These are phyloP conservation scores for Encephalitozoon hellem DNA, from an alignment of 371 early-diverging fungal species.

Conservation along the genomic window DNA sequence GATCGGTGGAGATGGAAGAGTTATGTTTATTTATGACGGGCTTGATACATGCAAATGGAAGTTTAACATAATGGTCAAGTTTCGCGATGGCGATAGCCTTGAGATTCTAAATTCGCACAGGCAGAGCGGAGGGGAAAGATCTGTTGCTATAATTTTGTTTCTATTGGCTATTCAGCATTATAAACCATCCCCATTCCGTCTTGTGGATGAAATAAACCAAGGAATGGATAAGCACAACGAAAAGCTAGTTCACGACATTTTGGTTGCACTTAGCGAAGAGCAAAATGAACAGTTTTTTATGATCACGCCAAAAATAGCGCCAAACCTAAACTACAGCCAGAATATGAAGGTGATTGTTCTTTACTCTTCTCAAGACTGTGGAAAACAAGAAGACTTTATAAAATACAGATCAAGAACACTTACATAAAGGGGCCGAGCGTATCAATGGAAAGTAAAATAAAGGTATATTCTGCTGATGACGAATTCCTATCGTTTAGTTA, in stretches of 20 bases:
- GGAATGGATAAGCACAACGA: constrained; percentile 97
- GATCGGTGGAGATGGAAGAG: constrained; percentile 40
- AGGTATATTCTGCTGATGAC: neutral
- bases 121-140: constrained; percentile 80
- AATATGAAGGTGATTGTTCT: constrained; percentile 81
- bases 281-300: constrained; percentile 69
- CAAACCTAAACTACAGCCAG: constrained; percentile 78
- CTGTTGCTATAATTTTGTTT: constrained; percentile 77
- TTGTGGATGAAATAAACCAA: constrained; percentile 99
- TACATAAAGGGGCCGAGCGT: neutral
- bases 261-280: constrained; percentile 46
- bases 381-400: neutral
- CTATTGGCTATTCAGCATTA: constrained; percentile 80
- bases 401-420: neutral
- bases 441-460: neutral
- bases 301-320: constrained; percentile 94
- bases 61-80: constrained; percentile 69
- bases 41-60: constrained; percentile 84
- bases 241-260: constrained; percentile 77
- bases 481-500: neutral
- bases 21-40: constrained; percentile 58
- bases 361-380: constrained; percentile 53
- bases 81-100: constrained; percentile 70
- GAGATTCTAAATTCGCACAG: constrained; percentile 75
- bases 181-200: constrained; percentile 81